These are phyloP conservation scores for Cytospora piceae DNA, from an alignment of 2,329 filamentous ascomycete species.

Conservation along the genomic window DNA sequence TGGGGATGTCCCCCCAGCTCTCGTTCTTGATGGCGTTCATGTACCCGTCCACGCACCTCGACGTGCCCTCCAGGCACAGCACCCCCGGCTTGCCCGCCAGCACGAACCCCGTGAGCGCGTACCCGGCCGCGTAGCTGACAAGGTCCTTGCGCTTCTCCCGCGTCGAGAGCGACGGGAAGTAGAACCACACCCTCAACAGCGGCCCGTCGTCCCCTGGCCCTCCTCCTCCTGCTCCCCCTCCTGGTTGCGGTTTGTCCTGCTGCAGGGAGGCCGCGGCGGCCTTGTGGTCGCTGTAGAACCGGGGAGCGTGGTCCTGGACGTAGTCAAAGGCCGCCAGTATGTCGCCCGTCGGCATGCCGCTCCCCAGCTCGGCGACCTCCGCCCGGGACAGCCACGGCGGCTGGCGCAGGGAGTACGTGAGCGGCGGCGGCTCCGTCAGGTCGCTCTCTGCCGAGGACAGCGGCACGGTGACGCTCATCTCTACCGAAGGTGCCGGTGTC, in stretches of 20 bases:
- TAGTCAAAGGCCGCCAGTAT: slow-evolving; percentile 26
- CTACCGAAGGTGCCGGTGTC: slow-evolving; percentile 10
- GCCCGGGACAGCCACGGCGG: slow-evolving; percentile 28
- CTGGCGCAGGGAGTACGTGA: slow-evolving; percentile 23
- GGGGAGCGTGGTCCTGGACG: slow-evolving; percentile 16
- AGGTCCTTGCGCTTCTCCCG: slow-evolving; percentile 62
- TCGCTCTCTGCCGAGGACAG: slow-evolving; percentile 4
- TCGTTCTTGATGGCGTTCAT: slow-evolving; percentile 68
- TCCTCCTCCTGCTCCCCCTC: neutral
- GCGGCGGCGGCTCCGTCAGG: slow-evolving; percentile 14
- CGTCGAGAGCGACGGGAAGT: slow-evolving; percentile 64
- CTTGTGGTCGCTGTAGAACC: neutral
- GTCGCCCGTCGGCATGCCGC: slow-evolving; percentile 22
- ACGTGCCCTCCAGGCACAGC: slow-evolving; percentile 54
- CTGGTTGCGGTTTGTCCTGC: neutral
- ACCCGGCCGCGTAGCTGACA: slow-evolving; percentile 55
- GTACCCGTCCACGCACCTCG: slow-evolving; percentile 56
- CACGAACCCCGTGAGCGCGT: slow-evolving; percentile 61
- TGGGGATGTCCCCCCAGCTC: slow-evolving; percentile 65
- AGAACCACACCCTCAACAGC: slow-evolving; percentile 62
- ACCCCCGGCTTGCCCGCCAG: slow-evolving; percentile 63
- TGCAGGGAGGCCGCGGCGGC: neutral
- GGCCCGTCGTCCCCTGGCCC: slow-evolving; percentile 25
- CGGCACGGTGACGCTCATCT: slow-evolving; percentile 22
- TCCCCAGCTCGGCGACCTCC: slow-evolving; percentile 21